Evolutionary conservation across 2,329 filamentous ascomycete species (phyloP), one percentile per base, ranked within the genome.

Genomic region (Graphiopsis chlorocephala): DNA sequence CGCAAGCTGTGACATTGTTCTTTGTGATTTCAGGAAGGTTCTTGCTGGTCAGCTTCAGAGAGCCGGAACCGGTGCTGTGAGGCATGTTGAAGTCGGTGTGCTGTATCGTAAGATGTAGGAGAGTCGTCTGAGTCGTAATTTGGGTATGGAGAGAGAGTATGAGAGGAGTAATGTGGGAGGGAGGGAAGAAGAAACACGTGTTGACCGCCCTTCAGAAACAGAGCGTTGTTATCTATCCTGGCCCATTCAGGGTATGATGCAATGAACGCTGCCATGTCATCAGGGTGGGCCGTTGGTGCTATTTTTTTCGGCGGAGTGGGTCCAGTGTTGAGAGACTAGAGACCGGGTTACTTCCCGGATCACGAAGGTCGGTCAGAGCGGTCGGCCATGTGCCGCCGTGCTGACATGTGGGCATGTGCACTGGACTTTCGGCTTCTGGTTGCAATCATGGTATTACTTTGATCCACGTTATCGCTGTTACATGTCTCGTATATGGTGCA

Each of bases 21-120:
- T 74, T 65, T 15, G 72, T 48, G 56, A 81, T 80, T 64, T 77
- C 74, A 56, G 74, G 64, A 61, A 81, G 69, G 68, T 78, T 80
- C 66, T 73, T 69, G 73, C 61, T 77, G 71, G 69, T 79, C 63
- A 81, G 77, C 72, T 79, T 78, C 65, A 80, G 68, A 60, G 77
- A 71, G 53, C 68, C 64, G 55, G 55, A 58, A 71, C 76, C 75
- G 64, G 71, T 74, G 66, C 61, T 70, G 23, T 67, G 59, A 50
- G 66, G 66, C 66, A 67, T 67, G n/a, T 42, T 58, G 55, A 42
- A 23, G 35, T 58, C 55, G 55, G 59, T 60, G 50, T 42, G 61
- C 23, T n/a, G n/a, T 29, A 15, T 29, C 35, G 62, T 52, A 45
- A 55, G 31, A 31, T 56, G 20, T 56, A 23, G 12, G 26, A 28